Evolutionary conservation across 2,329 filamentous ascomycete species (phyloP).

Genomic region (Sarocladium strictum): DNA sequence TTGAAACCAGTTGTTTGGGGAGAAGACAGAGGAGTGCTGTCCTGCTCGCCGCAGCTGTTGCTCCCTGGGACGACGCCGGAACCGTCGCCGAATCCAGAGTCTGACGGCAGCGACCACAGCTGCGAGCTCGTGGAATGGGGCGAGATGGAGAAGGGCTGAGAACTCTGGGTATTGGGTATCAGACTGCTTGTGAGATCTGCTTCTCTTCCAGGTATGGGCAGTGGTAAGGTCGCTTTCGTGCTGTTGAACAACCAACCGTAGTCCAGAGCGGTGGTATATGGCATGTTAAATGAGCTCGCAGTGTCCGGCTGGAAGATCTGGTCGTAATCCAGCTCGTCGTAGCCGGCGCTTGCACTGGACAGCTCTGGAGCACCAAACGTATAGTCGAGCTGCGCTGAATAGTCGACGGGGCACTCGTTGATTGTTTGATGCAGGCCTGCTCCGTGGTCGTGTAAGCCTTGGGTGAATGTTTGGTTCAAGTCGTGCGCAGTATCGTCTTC

Average conservation of each 20-base stretch:
- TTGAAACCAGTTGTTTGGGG: background rate
- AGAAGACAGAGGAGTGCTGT: background rate
- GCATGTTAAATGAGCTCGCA: conserved; percentile 59
- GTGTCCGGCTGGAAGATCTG: conserved; percentile 56
- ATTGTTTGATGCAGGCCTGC: background rate
- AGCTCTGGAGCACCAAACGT: background rate
- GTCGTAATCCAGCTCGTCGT: conserved; percentile 30
- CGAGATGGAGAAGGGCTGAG: background rate
- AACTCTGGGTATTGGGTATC: background rate
- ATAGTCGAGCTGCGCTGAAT: background rate
- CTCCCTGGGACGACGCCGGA: background rate
- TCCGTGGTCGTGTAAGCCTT: background rate
- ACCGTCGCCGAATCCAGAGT: background rate
- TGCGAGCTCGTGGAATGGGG: background rate
- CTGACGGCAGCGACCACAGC: background rate
- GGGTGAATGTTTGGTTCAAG: background rate
- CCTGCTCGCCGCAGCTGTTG: background rate
- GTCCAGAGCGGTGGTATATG: conserved; percentile 56
- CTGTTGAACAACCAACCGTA: conserved; percentile 57
- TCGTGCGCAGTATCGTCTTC: background rate
- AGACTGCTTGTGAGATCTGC: background rate
- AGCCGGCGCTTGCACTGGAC: background rate
- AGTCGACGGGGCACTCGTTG: background rate
- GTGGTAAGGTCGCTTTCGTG: background rate
- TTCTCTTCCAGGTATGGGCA: background rate